Evolutionary conservation across 1,139 yeast species (phyloP), one percentile per base, ranked within the genome.

Genomic region (Suhomyces yuchorum): DNA sequence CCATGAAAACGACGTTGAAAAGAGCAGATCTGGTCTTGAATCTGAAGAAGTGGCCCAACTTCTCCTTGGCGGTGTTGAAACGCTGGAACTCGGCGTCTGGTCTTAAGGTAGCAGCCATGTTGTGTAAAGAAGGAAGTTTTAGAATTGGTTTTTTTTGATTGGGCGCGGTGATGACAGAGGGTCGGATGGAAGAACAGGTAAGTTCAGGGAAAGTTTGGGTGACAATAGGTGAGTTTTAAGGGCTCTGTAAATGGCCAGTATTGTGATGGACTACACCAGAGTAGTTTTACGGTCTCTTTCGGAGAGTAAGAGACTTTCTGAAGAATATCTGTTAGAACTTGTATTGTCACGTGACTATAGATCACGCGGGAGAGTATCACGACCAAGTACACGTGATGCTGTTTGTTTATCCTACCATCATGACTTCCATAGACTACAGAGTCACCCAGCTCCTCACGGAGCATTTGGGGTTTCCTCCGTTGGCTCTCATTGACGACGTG

Each of bases 401-500:
- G 32, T 41, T 37, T 41, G 32, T 28, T 28, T n/a, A 12, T 12
- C 32, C 26, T 19, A 14, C 5, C 33, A 26, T 30, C 42, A 37
- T 43, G 44, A 20, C 44, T n/a, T 42, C 48, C 17, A 50, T 52
- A 7, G 79, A 74, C 45, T 65, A 68, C 57, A 66, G 75, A 40
- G 70, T 81, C 22, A 79, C 84, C 18, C 78, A 84, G 39, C 66
- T 87, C 32, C 71, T 92, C 47, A 88, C 96, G 0, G 97, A 91
- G 63, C 97, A 90, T 62, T 70, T 92, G 41, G 96, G 90, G 28
- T 89, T 81, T 60, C 89, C 96, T 8, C 96, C 97, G 0, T 77
- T 91, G n/a, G 82, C 93, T 1, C 71, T 91, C 22, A 80, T 92
- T 7, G 97, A 92, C 61, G 97, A 91, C 60, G 85, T 92, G 17